Evolutionary conservation across 805 yeast species (phyloP).

Genomic region (Cyberlindnera samutprakarnensis): DNA sequence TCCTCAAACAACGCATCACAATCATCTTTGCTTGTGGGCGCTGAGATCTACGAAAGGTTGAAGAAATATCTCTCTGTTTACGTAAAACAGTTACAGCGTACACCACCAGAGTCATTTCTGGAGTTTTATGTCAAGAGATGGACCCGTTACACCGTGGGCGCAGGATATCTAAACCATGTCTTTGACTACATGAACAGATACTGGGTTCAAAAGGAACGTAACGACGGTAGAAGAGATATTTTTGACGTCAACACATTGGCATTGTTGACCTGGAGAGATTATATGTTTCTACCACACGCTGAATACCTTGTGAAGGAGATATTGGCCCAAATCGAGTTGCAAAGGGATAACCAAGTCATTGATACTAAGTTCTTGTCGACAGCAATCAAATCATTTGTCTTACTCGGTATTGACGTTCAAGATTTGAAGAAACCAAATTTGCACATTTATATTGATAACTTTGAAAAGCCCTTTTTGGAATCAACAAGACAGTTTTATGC

Average conservation of each 20-base stretch:
- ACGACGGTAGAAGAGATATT: slow-evolving; percentile 84
- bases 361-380: slow-evolving; percentile 57
- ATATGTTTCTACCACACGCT: slow-evolving; percentile 65
- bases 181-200: slow-evolving; percentile 94
- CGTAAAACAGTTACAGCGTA: slow-evolving; percentile 41
- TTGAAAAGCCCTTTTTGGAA: slow-evolving; percentile 70
- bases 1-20: slow-evolving; percentile 23
- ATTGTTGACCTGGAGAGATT: slow-evolving; percentile 78
- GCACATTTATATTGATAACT: slow-evolving; percentile 70
- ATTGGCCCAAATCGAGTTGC: slow-evolving; percentile 65
- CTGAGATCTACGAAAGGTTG: slow-evolving; percentile 74
- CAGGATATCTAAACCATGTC: slow-evolving; percentile 84
- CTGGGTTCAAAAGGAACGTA: slow-evolving; percentile 95
- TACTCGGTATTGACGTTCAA: slow-evolving; percentile 83
- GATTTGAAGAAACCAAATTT: slow-evolving; percentile 82
- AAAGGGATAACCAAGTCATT: slow-evolving; percentile 72
- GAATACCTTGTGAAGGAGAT: slow-evolving; percentile 59
- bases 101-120: slow-evolving; percentile 58
- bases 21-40: slow-evolving; percentile 62
- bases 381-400: slow-evolving; percentile 81
- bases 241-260: slow-evolving; percentile 89
- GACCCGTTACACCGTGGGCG: slow-evolving; percentile 86
- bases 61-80: slow-evolving; percentile 59
- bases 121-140: slow-evolving; percentile 82
- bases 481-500: slow-evolving; percentile 62